phyloP scores from a whole-genome alignment of 345 rosid species.

The Kernera saxatilis region DNA sequence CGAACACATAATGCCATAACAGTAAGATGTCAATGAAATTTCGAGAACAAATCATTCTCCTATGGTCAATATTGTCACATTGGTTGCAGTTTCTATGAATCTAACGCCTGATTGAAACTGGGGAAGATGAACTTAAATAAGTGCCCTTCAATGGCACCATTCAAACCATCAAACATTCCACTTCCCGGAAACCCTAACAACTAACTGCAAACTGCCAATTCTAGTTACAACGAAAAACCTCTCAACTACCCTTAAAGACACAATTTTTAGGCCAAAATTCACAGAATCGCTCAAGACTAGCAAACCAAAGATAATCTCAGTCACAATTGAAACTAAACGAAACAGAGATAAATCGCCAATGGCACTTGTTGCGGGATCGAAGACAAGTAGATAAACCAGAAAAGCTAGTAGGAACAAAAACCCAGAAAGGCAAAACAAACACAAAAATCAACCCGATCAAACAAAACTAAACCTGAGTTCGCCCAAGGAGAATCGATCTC shows the following conservation, averaged over 20 bases:
- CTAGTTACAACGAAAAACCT: neutral
- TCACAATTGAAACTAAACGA: neutral
- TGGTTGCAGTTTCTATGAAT: neutral
- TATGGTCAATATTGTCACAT: neutral
- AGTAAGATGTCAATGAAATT: neutral
- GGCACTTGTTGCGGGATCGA: too few species aligned
- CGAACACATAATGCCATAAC: neutral
- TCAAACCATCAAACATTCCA: neutral
- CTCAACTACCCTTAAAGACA: neutral
- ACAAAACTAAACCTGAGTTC: slow-evolving; percentile 72
- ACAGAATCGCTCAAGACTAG: neutral
- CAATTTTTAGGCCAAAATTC: neutral
- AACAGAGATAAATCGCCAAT: neutral
- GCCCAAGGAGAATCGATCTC: slow-evolving; percentile 88
- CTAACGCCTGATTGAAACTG: neutral
- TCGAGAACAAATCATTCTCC: neutral
- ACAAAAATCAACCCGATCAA: neutral
- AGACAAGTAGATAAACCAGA: neutral
- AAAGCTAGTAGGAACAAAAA: neutral
- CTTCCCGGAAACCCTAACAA: neutral
- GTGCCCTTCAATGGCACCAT: neutral
- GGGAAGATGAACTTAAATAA: neutral
- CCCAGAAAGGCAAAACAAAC: neutral
- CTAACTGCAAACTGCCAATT: neutral
- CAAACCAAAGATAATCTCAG: neutral